Percentiles rank a stretch among this genome's conserved stretches.
phyloP scores from a whole-genome alignment of 75 land plant species.

The Pinus albicaulis region DNA sequence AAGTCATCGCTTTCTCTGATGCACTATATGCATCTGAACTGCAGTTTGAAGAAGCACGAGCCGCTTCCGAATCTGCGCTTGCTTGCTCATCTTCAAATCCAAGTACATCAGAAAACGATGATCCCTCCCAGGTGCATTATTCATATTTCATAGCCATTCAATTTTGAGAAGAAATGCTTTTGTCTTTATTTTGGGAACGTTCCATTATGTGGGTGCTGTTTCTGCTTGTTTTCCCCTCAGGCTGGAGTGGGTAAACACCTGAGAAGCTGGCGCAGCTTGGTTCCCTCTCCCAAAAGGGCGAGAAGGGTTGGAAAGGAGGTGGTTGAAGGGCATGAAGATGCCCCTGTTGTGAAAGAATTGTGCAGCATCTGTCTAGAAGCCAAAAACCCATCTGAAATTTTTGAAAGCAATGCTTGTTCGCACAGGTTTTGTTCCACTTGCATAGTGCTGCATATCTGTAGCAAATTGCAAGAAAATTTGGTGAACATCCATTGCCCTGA shows the following conservation, averaged over 20 bases:
- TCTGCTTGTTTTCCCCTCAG: neutral
- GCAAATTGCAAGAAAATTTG: slow-evolving; percentile 33
- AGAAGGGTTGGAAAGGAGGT: neutral
- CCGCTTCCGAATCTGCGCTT: neutral
- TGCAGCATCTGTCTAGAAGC: slow-evolving; percentile 47
- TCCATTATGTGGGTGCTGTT: neutral
- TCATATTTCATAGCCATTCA: neutral
- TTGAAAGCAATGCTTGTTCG: slow-evolving; percentile 18
- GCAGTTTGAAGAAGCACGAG: slow-evolving; percentile 5
- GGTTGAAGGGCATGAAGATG: neutral
- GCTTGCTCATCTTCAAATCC: neutral
- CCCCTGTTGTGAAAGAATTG: neutral
- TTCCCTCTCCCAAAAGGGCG: slow-evolving; percentile 3
- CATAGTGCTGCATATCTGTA: slow-evolving; percentile 19
- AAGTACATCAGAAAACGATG: neutral
- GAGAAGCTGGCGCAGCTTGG: neutral
- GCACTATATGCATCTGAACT: neutral
- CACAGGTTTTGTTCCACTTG: slow-evolving; percentile 51
- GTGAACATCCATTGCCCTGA: slow-evolving; percentile 36
- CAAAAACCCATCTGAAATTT: slow-evolving; percentile 1
- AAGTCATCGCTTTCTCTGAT: slow-evolving; percentile 3
- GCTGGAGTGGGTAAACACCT: neutral
- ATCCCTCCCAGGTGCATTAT: neutral
- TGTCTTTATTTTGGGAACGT: neutral
- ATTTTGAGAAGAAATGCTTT: neutral